Percentiles rank a stretch among this genome's conserved stretches.
Conservation (phyloP, 768 basidiomycete species). For the Piloderma croceum region DNA sequence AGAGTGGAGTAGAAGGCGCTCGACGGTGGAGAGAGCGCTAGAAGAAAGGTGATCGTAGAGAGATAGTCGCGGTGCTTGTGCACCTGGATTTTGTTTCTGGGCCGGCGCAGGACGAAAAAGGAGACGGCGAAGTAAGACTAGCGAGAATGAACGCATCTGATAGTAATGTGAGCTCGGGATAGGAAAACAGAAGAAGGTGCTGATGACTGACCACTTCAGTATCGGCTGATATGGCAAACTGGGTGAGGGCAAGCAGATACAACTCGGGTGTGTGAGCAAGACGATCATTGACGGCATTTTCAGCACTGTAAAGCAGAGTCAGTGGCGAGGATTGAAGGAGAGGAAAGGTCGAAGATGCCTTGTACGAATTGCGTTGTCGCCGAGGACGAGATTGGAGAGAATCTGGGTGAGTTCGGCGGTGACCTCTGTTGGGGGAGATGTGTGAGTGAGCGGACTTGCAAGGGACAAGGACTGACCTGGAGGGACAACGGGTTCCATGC, state of each 20-base stretch:
- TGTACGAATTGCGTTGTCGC: conserved; percentile 76
- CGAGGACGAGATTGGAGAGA: conserved; percentile 76
- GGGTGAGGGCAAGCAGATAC: conserved; percentile 71
- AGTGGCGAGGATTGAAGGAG: not conserved
- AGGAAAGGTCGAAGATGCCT: conserved; percentile 36
- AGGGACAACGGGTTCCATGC: conserved; percentile 30
- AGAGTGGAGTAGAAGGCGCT: conserved; percentile 66
- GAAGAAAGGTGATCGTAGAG: conserved; percentile 75
- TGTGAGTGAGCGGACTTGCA: no score
- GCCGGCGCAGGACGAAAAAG: conserved; percentile 65
- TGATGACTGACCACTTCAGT: conserved; percentile 69
- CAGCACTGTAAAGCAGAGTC: conserved; percentile 44
- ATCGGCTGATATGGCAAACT: conserved; percentile 72
- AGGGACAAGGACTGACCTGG: no score
- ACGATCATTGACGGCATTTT: conserved; percentile 77
- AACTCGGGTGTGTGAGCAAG: conserved; percentile 73
- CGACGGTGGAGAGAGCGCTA: conserved; percentile 59
- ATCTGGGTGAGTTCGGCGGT: conserved; percentile 76
- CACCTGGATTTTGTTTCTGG: conserved; percentile 24
- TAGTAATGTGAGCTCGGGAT: conserved; percentile 1
- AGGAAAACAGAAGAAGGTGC: not conserved
- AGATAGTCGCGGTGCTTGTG: conserved; percentile 39
- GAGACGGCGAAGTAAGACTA: conserved; percentile 73
- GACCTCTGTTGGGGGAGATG: conserved; percentile 66
- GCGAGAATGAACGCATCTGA: conserved; percentile 82